These are phyloP conservation scores for Plasmodium adleri DNA, from an alignment of 169 alveolate genomes.

Conservation along the genomic window DNA sequence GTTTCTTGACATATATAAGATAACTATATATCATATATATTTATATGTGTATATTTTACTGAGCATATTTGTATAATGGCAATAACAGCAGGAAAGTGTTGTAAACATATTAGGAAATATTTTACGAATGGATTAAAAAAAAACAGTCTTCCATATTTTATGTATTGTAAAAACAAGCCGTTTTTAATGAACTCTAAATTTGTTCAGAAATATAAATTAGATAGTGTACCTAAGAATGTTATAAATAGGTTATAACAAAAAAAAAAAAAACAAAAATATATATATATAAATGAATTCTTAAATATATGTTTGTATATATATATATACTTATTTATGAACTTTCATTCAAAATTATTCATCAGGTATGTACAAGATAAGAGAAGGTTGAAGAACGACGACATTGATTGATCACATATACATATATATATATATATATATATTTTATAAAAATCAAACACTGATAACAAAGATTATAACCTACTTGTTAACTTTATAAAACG, in stretches of 20 bases:
- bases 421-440: not conserved
- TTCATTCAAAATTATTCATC: not conserved
- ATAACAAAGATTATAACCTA: too few species aligned
- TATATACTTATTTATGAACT: not conserved
- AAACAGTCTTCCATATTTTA: constrained; percentile 34
- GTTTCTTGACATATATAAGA: not conserved
- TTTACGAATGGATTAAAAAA: constrained; percentile 45
- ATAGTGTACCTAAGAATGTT: constrained; percentile 34
- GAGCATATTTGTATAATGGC: constrained; percentile 8
- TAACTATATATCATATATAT: not conserved
- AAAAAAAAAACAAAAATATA: not conserved
- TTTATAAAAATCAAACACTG: too few species aligned
- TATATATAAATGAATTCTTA: not conserved
- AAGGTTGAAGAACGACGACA: constrained; percentile 33
- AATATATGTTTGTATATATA: not conserved
- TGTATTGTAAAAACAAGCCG: constrained; percentile 66
- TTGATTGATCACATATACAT: not conserved
- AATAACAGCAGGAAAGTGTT: constrained; percentile 63
- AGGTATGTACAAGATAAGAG: constrained; percentile 70
- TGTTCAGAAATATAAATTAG: constrained; percentile 46
- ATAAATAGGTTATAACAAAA: constrained; percentile 33
- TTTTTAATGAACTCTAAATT: constrained; percentile 47
- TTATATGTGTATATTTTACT: not conserved
- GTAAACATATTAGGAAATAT: constrained; percentile 42
- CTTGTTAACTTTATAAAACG: too few species aligned